These are phyloP conservation scores for Thuidium tamariscinum DNA, from an alignment of 225 moss, liverwort and hornwort genomes.

Conservation along the genomic window DNA sequence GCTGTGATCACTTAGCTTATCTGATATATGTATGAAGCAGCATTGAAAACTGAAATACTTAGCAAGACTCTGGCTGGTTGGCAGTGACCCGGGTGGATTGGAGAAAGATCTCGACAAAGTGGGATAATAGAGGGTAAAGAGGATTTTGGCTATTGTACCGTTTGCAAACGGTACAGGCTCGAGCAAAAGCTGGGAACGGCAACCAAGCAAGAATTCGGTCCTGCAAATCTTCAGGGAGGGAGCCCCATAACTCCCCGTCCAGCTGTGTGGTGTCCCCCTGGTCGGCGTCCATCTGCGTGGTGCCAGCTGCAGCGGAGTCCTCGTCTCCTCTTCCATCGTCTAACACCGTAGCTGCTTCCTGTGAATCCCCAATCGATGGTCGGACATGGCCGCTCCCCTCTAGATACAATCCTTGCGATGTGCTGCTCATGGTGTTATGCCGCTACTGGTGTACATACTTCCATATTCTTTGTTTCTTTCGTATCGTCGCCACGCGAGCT, in stretches of 20 bases:
- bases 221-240: constrained; percentile 87
- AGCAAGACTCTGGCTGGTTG: background rate
- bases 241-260: constrained; percentile 78
- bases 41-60: background rate
- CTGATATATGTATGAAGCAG: background rate
- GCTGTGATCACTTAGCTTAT: background rate
- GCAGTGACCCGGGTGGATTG: background rate
- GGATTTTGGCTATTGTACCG: constrained; percentile 16
- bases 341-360: constrained; percentile 2
- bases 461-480: constrained; percentile 12
- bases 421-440: constrained; percentile 40
- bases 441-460: constrained; percentile 5
- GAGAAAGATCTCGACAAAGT: background rate
- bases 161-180: constrained; percentile 79
- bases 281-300: constrained; percentile 23
- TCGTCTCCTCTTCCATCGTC: constrained; percentile 28
- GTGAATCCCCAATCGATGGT: constrained; percentile 18
- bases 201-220: constrained; percentile 94
- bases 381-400: constrained; percentile 45
- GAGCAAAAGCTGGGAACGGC: constrained; percentile 83
- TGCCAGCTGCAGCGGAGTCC: constrained; percentile 6
- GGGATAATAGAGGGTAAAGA: background rate
- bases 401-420: constrained; percentile 43
- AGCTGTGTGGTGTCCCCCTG: constrained; percentile 15
- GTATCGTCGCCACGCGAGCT: background rate